A percentile compares a stretch with the other conserved stretches of the same genome.
These are phyloP conservation scores for Abelmoschus esculentus DNA, from an alignment of 345 rosid species.

Conservation along the genomic window DNA sequence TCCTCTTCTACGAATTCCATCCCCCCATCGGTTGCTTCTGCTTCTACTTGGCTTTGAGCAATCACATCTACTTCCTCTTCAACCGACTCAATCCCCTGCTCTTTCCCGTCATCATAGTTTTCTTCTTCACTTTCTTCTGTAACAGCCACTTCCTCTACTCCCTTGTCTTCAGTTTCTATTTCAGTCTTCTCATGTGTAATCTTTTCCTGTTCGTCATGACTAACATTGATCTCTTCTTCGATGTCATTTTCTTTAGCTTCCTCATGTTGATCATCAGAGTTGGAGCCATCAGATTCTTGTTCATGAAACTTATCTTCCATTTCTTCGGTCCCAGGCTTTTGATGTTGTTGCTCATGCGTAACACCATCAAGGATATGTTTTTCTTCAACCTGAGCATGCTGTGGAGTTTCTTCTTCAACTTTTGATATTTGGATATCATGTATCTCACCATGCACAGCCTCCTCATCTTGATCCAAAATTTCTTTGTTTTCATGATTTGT, in stretches of 20 bases:
- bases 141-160: neutral
- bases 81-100: neutral
- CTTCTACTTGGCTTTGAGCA: constrained; percentile 3
- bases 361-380: constrained; percentile 3
- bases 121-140: neutral
- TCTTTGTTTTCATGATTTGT: constrained; percentile 10
- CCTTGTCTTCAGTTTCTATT: neutral
- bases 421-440: constrained; percentile 15
- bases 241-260: neutral
- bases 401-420: constrained; percentile 8
- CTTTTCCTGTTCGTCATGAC: neutral
- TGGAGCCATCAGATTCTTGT: neutral
- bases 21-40: neutral
- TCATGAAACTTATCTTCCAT: constrained; percentile 15
- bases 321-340: constrained; percentile 2
- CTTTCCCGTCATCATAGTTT: constrained; percentile 2
- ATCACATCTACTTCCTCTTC: too few relatives aligned
- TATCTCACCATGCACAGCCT: constrained; percentile 19
- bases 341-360: constrained; percentile 7
- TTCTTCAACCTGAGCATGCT: constrained; percentile 11
- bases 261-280: neutral
- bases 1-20: constrained; percentile 8
- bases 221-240: neutral
- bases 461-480: constrained; percentile 22
- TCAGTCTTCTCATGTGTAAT: neutral